phyloP scores from a whole-genome alignment of 2,329 filamentous ascomycete species.

The Diaporthe batatas region DNA sequence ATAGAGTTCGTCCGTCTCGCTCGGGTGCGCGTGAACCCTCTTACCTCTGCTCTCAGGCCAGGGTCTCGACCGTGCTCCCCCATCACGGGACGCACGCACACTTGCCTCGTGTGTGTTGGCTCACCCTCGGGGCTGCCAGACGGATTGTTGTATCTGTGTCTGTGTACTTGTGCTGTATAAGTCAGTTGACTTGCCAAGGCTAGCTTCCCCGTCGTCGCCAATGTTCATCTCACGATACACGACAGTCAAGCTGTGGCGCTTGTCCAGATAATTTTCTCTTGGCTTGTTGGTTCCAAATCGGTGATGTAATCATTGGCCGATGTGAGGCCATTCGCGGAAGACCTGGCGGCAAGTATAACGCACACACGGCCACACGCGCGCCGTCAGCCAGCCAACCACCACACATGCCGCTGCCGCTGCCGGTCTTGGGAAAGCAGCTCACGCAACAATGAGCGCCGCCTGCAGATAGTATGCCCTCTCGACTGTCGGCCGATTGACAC shows the following conservation, averaged over 20 bases:
- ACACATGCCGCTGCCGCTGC: background rate
- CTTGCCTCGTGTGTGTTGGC: background rate
- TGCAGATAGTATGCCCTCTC: slow-evolving; percentile 37
- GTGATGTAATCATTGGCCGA: background rate
- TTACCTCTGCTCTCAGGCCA: background rate
- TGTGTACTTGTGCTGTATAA: background rate
- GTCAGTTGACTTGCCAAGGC: background rate
- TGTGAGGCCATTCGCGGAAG: slow-evolving; percentile 36
- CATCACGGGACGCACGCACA: background rate
- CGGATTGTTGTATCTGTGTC: background rate
- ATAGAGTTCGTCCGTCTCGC: slow-evolving; percentile 15
- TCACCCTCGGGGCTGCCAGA: background rate
- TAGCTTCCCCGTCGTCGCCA: background rate
- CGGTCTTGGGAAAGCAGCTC: slow-evolving; percentile 10
- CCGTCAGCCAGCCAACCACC: slow-evolving; percentile 8
- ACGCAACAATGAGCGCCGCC: slow-evolving; percentile 31
- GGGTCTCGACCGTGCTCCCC: background rate
- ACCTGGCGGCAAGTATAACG: slow-evolving; percentile 18
- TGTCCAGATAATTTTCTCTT: background rate
- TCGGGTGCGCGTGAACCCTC: slow-evolving; percentile 11
- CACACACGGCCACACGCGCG: slow-evolving; percentile 24
- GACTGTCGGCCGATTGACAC: slow-evolving; percentile 42
- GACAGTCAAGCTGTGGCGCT: background rate
- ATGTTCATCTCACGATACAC: background rate
- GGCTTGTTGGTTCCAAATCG: background rate